Percentiles rank a stretch among this genome's conserved stretches.
Conservation (phyloP, 106 monocot genomes). For the Acorus calamus region DNA sequence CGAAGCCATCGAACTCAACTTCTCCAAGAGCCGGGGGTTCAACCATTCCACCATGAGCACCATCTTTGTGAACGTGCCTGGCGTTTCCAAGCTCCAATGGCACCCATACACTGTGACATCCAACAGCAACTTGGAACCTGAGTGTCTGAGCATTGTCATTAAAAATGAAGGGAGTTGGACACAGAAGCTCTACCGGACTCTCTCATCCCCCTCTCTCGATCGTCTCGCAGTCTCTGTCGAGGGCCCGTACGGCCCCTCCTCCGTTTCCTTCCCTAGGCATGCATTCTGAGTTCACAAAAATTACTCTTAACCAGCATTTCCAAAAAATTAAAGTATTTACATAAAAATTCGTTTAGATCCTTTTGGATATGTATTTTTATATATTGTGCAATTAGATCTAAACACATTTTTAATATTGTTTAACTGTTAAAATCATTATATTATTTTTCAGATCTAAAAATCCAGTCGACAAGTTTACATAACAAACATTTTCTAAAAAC, state of each 20-base stretch:
- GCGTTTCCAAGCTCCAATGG: constrained; percentile 59
- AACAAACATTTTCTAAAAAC: too few species aligned
- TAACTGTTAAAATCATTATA: too few species aligned
- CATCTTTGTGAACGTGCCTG: constrained; percentile 55
- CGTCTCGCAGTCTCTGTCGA: constrained; percentile 47
- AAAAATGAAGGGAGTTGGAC: constrained; percentile 84
- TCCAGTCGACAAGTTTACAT: too few species aligned
- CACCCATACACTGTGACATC: constrained; percentile 72
- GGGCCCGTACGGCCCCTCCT: constrained; percentile 55
- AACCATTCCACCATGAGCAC: constrained; percentile 29
- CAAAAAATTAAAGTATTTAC: too few species aligned
- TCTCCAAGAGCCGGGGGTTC: constrained; percentile 59
- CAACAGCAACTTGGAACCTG: constrained; percentile 44
- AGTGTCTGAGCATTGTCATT: constrained; percentile 53
- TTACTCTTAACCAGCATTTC: too few species aligned
- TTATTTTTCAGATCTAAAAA: too few species aligned
- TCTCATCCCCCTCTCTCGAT: constrained; percentile 18
- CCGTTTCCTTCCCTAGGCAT: constrained; percentile 35
- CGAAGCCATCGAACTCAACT: constrained; percentile 67
- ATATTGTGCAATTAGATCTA: too few species aligned
- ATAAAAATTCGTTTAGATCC: too few species aligned
- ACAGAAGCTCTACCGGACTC: constrained; percentile 32
- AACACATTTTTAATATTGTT: too few species aligned
- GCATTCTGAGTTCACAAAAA: too few species aligned
- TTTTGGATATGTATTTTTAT: too few species aligned